Evolutionary conservation across 352 stramenopile species (phyloP), one percentile per base, ranked within the genome.

Genomic region (Thraustochytrium striatum): DNA sequence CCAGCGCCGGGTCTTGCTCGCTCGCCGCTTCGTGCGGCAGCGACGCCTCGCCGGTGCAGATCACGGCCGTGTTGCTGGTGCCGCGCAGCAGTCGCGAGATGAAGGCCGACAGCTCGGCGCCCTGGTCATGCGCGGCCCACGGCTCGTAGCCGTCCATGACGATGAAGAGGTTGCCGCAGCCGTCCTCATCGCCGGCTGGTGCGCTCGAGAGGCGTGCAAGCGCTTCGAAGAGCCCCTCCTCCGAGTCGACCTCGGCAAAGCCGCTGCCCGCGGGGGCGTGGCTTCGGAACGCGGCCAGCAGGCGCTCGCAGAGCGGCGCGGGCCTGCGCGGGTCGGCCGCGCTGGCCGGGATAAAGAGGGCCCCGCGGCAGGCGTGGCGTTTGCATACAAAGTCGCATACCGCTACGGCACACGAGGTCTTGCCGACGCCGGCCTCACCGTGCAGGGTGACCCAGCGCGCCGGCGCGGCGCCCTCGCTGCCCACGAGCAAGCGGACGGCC

Each of bases 361-460:
- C 91, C 65, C 88, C 88, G 39, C 85, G 78, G 65, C 91, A 93
- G 19, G 91, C 61, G 33, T 85, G 85, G 0, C 89, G 85, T 33
- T 93, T 87, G 0, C 88, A 89, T n/a, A 87, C 86, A 69, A 92
- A 93, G 44, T 90, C 86, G 28, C 88, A 89, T 28, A 85, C 90
- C 69, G 91, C 87, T 30, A 93, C 79, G 25, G 89, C 88, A 30
- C 92, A 85, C 58, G 92, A 87, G 0, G 88, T 92, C 84, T 94
- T 94, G 61, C 89, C 89, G 21, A 94, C 86, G 5, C 89, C 89
- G 3, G 85, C 80, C 3, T 91, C 85, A 16, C 89, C 89, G 5
- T 86, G 91, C 44, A 94, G 84, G 47, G 85, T 92, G 72, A 92
- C 86, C 21, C 92, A 84, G 2, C 89, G 84, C 21, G 88, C 87